A percentile compares a stretch with the other conserved stretches of the same genome.
Evolutionary conservation across 805 yeast species (phyloP).

Genomic region (Saccharomycodes ludwigii): DNA sequence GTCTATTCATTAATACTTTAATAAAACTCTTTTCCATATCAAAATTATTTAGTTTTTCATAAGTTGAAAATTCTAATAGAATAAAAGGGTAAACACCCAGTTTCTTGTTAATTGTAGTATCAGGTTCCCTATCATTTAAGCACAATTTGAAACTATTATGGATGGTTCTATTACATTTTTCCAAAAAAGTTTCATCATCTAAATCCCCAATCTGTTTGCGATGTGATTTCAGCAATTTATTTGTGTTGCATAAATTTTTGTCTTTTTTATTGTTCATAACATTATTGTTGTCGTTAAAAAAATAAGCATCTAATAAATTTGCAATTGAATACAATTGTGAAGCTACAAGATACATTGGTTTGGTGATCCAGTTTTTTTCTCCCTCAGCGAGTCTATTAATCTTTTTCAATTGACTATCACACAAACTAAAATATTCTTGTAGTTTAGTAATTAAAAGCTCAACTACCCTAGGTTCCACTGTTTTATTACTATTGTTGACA

Average conservation of each 20-base stretch:
- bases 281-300: no score
- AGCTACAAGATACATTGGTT: conserved; percentile 10
- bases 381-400: conserved; percentile 42
- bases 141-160: conserved; percentile 68
- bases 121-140: conserved; percentile 63
- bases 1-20: conserved; percentile 49
- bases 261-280: conserved; percentile 21
- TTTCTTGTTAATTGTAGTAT: conserved; percentile 36
- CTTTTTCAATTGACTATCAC: conserved; percentile 30
- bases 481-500: no score
- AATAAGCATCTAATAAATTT: no score
- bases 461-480: no score
- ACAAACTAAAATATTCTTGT: conserved; percentile 10
- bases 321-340: conserved; percentile 14
- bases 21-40: conserved; percentile 68
- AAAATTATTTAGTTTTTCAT: conserved; percentile 50
- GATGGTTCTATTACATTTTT: conserved; percentile 48
- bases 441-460: no score
- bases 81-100: conserved; percentile 59
- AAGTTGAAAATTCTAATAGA: conserved; percentile 55
- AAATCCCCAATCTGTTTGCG: conserved; percentile 14
- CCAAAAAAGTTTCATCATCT: conserved; percentile 27
- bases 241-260: conserved; percentile 1
- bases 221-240: no score
- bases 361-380: conserved; percentile 38